phyloP scores from a whole-genome alignment of 2,329 filamentous ascomycete genomes.

The Sphaerulina populicola region DNA sequence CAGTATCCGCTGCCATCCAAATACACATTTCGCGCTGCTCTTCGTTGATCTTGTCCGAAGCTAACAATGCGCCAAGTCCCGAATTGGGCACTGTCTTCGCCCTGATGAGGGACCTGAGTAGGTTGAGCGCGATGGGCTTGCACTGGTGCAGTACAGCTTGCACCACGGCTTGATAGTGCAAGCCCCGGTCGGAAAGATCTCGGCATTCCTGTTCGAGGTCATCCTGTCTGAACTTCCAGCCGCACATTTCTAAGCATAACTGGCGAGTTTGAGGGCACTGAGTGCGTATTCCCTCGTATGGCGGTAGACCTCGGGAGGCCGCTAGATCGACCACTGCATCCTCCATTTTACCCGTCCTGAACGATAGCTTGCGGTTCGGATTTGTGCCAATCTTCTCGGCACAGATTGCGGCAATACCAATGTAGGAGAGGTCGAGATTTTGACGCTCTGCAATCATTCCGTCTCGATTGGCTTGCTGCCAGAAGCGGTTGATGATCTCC shows the following conservation, averaged over 20 bases:
- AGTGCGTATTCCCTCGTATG: slow-evolving; percentile 56
- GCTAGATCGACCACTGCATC: slow-evolving; percentile 55
- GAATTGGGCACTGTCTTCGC: slow-evolving; percentile 56
- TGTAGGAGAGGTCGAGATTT: slow-evolving; percentile 63
- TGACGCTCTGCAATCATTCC: slow-evolving; percentile 61
- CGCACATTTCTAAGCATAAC: slow-evolving; percentile 65
- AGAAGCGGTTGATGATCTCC: slow-evolving; percentile 62
- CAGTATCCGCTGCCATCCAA: slow-evolving; percentile 56
- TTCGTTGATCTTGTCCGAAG: slow-evolving; percentile 44
- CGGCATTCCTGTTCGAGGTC: slow-evolving; percentile 44
- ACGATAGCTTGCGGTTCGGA: slow-evolving; percentile 22
- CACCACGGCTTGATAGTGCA: slow-evolving; percentile 64
- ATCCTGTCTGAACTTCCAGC: slow-evolving; percentile 55
- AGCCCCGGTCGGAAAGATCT: slow-evolving; percentile 45
- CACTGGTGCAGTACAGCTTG: slow-evolving; percentile 67
- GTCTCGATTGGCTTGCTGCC: slow-evolving; percentile 55
- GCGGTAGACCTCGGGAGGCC: slow-evolving; percentile 52
- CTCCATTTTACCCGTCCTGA: slow-evolving; percentile 21
- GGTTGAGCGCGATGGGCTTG: slow-evolving; percentile 58
- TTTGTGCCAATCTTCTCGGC: slow-evolving; percentile 48
- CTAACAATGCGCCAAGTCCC: slow-evolving; percentile 42
- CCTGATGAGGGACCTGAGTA: slow-evolving; percentile 60
- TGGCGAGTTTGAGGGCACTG: slow-evolving; percentile 62
- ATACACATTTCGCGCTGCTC: slow-evolving; percentile 55
- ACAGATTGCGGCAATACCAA: slow-evolving; percentile 68